Percentiles rank a stretch among this genome's conserved stretches.
phyloP scores from a whole-genome alignment of 139 green algal genomes.

The Haematococcus sp. region DNA sequence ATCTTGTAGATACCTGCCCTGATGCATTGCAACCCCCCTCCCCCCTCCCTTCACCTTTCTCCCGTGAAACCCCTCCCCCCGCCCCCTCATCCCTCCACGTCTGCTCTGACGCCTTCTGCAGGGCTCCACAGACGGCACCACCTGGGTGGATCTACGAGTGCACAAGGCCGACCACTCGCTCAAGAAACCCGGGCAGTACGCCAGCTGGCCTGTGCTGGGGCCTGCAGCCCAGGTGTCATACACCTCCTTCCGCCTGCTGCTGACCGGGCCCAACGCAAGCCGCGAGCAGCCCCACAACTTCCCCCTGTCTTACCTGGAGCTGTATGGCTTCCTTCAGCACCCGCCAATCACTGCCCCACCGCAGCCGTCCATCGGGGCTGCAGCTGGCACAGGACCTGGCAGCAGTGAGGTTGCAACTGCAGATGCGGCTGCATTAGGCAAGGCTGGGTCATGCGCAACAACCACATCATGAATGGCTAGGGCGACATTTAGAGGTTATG shows the following conservation, averaged over 20 bases:
- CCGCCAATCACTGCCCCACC: too few species aligned
- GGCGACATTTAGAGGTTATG: too few species aligned
- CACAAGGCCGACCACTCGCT: conserved; percentile 68
- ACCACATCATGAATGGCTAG: too few species aligned
- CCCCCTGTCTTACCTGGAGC: conserved; percentile 67
- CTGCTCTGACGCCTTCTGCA: conserved; percentile 29
- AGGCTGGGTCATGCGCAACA: too few species aligned
- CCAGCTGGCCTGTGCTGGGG: conserved; percentile 74
- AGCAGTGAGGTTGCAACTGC: too few species aligned
- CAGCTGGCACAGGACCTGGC: too few species aligned
- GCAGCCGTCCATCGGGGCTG: too few species aligned
- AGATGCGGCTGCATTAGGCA: too few species aligned
- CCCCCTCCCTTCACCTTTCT: too few species aligned
- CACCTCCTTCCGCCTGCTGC: conserved; percentile 73
- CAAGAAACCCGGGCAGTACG: conserved; percentile 68
- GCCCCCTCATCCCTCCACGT: neutral
- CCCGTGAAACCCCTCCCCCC: neutral
- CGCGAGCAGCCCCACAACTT: conserved; percentile 49
- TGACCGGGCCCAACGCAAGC: conserved; percentile 39
- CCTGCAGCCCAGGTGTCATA: conserved; percentile 60
- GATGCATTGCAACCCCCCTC: too few species aligned
- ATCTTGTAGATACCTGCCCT: too few species aligned
- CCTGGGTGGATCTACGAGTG: conserved; percentile 64
- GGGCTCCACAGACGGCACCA: conserved; percentile 64
- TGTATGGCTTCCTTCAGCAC: conserved; percentile 73